Evolutionary conservation across 495 filamentous ascomycete genomes (phyloP).

Genomic region (Aspergillus diversus): DNA sequence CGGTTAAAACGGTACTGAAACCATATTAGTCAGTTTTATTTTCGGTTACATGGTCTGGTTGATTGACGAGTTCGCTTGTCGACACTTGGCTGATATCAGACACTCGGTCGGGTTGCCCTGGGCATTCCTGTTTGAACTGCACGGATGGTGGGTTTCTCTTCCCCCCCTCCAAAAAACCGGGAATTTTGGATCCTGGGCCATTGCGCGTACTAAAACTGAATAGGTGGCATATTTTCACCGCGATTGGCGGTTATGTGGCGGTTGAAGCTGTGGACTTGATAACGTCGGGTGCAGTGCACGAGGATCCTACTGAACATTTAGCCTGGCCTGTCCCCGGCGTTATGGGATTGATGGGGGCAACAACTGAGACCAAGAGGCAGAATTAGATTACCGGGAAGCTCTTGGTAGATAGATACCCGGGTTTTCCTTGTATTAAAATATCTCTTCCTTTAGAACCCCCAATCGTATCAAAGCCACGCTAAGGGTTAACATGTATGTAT

Average conservation of each 20-base stretch:
- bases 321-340: conserved; percentile 28
- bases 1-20: background rate
- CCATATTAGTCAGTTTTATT: conserved; percentile 29
- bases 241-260: conserved; percentile 37
- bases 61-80: conserved; percentile 33
- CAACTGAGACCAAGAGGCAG: too few species aligned
- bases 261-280: conserved; percentile 36
- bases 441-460: too few species aligned
- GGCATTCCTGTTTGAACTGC: conserved; percentile 36
- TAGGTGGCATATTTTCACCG: conserved; percentile 42
- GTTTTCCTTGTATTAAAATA: too few species aligned
- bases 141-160: conserved; percentile 34
- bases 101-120: conserved; percentile 31
- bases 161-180: background rate
- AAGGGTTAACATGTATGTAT: too few species aligned
- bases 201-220: background rate
- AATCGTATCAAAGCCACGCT: too few species aligned
- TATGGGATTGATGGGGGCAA: too few species aligned
- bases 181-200: background rate
- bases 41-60: conserved; percentile 38
- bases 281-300: conserved; percentile 28
- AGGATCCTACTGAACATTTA: conserved; percentile 25
- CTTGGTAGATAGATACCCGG: too few species aligned
- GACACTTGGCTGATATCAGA: conserved; percentile 19
- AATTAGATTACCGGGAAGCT: too few species aligned